phyloP scores from a whole-genome alignment of 1,139 yeast species.

The Entelexis paramagnoliae region DNA sequence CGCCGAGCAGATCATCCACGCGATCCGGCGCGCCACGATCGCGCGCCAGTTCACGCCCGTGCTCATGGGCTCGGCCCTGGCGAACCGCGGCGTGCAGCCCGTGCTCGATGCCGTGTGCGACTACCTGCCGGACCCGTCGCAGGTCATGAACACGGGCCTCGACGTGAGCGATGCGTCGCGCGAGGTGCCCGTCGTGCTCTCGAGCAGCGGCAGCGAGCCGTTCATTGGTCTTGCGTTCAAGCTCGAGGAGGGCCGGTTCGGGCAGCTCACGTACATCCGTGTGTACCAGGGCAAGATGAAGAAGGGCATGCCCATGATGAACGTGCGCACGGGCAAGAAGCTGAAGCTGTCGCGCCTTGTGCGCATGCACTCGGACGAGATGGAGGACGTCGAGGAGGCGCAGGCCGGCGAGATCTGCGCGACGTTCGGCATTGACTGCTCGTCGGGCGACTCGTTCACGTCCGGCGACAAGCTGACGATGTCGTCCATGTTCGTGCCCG shows the following conservation, averaged over 20 bases:
- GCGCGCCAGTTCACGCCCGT: slow-evolving; percentile 97
- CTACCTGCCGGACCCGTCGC: slow-evolving; percentile 89
- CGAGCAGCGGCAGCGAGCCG: slow-evolving; percentile 66
- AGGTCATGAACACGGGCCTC: slow-evolving; percentile 79
- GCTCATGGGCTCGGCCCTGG: slow-evolving; percentile 95
- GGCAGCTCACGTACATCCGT: slow-evolving; percentile 92
- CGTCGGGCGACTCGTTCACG: slow-evolving; percentile 97
- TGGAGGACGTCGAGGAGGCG: slow-evolving; percentile 94
- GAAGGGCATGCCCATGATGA: slow-evolving; percentile 82
- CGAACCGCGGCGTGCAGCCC: slow-evolving; percentile 89
- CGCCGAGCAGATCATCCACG: slow-evolving; percentile 67
- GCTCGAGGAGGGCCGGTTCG: slow-evolving; percentile 95
- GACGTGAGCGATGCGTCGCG: slow-evolving; percentile 49
- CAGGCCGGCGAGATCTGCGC: slow-evolving; percentile 99
- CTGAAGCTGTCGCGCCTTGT: slow-evolving; percentile 92
- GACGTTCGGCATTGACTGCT: slow-evolving; percentile 96
- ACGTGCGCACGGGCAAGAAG: slow-evolving; percentile 85
- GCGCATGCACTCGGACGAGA: slow-evolving; percentile 97
- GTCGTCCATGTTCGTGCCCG: slow-evolving; percentile 98
- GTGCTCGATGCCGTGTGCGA: slow-evolving; percentile 95
- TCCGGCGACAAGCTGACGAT: slow-evolving; percentile 62
- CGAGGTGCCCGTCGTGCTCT: slow-evolving; percentile 62
- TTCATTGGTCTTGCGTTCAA: slow-evolving; percentile 96
- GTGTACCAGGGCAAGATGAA: slow-evolving; percentile 92
- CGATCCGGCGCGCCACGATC: slow-evolving; percentile 93